These are phyloP conservation scores for Amoebophrya sp. DNA, from an alignment of 169 alveolate species.

Conservation along the genomic window DNA sequence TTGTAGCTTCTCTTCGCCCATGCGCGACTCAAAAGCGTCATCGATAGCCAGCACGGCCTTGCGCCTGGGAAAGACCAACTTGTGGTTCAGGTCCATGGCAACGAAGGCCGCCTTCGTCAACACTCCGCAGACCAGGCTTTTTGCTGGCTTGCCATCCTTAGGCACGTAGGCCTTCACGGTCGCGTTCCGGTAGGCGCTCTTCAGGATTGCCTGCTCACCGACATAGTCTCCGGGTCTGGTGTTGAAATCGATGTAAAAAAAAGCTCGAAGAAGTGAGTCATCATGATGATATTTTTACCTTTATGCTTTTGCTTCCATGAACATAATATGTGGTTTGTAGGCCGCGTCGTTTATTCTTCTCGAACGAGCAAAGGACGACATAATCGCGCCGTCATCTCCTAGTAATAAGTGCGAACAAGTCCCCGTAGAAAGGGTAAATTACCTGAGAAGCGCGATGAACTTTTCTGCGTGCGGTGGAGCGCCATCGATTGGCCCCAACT, in stretches of 20 bases:
- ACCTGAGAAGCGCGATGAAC: not conserved
- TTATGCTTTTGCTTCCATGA: too few relatives aligned
- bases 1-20: too few relatives aligned
- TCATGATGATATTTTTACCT: too few relatives aligned
- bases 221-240: not conserved
- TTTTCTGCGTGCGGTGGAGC: not conserved
- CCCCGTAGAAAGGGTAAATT: too few relatives aligned
- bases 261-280: too few relatives aligned
- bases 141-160: not conserved
- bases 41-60: slow-evolving; percentile 19
- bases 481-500: not conserved
- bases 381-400: too few relatives aligned
- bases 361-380: too few relatives aligned
- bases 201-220: slow-evolving; percentile 8
- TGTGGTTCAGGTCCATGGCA: not conserved
- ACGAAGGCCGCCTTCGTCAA: not conserved
- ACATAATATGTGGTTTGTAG: too few relatives aligned
- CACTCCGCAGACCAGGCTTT: not conserved
- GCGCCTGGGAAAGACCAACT: not conserved
- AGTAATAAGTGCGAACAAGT: too few relatives aligned
- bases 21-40: not conserved
- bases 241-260: too few relatives aligned
- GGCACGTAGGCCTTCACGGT: not conserved
- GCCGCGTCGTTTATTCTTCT: too few relatives aligned
- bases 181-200: not conserved